These are phyloP conservation scores for Colletotrichum falcatum DNA, from an alignment of 2,329 filamentous ascomycete genomes.

Conservation along the genomic window DNA sequence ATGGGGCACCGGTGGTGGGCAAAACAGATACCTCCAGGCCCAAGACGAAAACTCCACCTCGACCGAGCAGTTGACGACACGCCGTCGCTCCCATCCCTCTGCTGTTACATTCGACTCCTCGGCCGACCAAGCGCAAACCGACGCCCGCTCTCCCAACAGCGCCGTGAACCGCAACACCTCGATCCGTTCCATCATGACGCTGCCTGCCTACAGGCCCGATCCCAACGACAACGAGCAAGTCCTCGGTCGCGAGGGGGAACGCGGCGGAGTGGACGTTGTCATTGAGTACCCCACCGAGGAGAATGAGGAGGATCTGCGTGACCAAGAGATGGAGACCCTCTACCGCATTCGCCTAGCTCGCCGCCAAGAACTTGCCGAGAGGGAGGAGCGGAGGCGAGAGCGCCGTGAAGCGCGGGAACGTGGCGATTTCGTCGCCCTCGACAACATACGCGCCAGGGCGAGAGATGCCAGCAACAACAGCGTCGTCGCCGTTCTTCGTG, in stretches of 20 bases:
- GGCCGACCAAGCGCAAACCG: constrained; percentile 42
- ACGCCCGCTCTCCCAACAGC: constrained; percentile 45
- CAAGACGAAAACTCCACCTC: constrained; percentile 46
- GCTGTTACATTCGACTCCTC: constrained; percentile 38
- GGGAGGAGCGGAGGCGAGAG: constrained; percentile 78
- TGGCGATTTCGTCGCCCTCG: constrained; percentile 77
- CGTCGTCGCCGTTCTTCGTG: constrained; percentile 70
- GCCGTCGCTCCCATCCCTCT: constrained; percentile 21
- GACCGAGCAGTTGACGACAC: constrained; percentile 18
- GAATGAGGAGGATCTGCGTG: constrained; percentile 81
- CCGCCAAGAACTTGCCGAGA: constrained; percentile 79
- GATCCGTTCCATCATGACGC: constrained; percentile 91
- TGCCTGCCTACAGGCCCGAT: constrained; percentile 84
- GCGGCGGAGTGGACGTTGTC: constrained; percentile 91
- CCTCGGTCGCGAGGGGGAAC: constrained; percentile 88
- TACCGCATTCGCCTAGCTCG: constrained; percentile 89
- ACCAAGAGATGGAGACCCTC: constrained; percentile 91
- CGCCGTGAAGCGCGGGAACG: constrained; percentile 78
- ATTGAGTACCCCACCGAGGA: constrained; percentile 86
- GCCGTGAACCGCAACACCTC: constrained; percentile 84
- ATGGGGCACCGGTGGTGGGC: constrained; percentile 22
- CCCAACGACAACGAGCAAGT: constrained; percentile 83
- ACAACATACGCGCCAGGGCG: constrained; percentile 70
- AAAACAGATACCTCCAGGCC: constrained; percentile 48
- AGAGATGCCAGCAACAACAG: constrained; percentile 61